Evolutionary conservation across 2,329 filamentous ascomycete species (phyloP).

Genomic region (Xylariaceae sp.): DNA sequence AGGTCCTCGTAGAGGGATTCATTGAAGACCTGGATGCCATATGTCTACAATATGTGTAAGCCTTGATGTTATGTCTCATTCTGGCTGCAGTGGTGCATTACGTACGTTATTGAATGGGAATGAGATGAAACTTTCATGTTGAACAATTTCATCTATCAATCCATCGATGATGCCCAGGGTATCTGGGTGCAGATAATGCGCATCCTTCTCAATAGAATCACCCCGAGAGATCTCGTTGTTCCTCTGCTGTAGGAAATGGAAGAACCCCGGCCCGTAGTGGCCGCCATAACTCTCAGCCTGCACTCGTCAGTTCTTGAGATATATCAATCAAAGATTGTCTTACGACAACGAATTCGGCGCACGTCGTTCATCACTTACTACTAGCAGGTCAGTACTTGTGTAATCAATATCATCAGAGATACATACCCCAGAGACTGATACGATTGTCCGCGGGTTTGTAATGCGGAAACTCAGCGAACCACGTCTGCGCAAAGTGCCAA

Average conservation of each 20-base stretch:
- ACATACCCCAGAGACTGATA: slow-evolving; percentile 26
- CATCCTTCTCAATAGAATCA: slow-evolving; percentile 14
- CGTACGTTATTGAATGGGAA: slow-evolving; percentile 11
- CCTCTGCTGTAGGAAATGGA: slow-evolving; percentile 26
- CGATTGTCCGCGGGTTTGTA: slow-evolving; percentile 17
- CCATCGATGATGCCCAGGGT: slow-evolving; percentile 29
- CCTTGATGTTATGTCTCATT: no score
- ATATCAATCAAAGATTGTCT: no score
- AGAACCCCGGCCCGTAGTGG: slow-evolving; percentile 28
- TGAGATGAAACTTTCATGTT: slow-evolving; percentile 13
- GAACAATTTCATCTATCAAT: slow-evolving; percentile 22
- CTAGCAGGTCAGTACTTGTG: no score
- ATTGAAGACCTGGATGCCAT: slow-evolving; percentile 5
- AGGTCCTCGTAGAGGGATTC: slow-evolving; percentile 3
- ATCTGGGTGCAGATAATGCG: slow-evolving; percentile 19
- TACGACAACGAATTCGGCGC: no score
- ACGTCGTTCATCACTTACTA: no score
- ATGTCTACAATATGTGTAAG: slow-evolving; percentile 26
- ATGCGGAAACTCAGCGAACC: slow-evolving; percentile 37
- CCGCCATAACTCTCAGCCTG: slow-evolving; percentile 32
- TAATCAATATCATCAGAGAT: no score
- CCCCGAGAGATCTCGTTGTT: slow-evolving; percentile 21
- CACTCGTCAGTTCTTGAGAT: no score
- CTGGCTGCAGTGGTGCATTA: no score
- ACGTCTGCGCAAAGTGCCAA: slow-evolving; percentile 40